Evolutionary conservation across 805 yeast genomes (phyloP), one percentile per base, ranked within the genome.

Genomic region (Zygoascus tannicola): DNA sequence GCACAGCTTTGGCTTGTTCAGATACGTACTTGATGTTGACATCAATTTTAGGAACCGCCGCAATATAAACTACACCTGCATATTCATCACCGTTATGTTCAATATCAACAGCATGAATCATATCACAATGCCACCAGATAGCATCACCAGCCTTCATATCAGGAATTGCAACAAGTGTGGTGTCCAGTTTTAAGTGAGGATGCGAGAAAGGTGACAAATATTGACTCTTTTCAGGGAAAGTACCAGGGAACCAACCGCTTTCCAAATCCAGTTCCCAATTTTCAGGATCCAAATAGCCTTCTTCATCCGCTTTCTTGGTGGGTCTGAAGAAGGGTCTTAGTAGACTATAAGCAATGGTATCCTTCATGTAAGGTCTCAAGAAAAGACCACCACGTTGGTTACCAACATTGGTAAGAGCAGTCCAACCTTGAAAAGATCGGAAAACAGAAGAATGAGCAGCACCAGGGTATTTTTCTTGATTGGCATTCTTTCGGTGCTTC

Each of bases 351-450:
- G 74, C 66, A 14, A 66, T 65, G 20, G 59, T 59, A 33, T 60
- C 57, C 43, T 57, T 61, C 14, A 70, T 44, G 35, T 55, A 49
- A 2, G 75, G 74, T 12, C 59, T 56, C 37, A 70, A 52, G 35
- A 55, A 50, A 32, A 70, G 56, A n/a, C 72, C 62, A 4, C 75
- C 74, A 44, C 63, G 69, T 12, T 63, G 62, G 14, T 66, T 57
- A 7, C 59, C 60, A 10, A 57, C 63, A 10, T 57, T 58, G 12
- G 66, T 57, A 47, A 70, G 53, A 2, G 72, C 60, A 22, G 69
- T 46, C 73, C 74, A 70, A 7, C 74, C 74, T 51, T 70, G 74
- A 35, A 68, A 64, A 12, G 69, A 55, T 42, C 75, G 58, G 51
- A 70, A 68, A 8, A 60, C 61, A 19, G 66, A 56, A 46, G 68